Percentiles rank a stretch among this genome's conserved stretches.
Conservation (phyloP, 2,329 filamentous ascomycete genomes). For the Xylaria digitata region DNA sequence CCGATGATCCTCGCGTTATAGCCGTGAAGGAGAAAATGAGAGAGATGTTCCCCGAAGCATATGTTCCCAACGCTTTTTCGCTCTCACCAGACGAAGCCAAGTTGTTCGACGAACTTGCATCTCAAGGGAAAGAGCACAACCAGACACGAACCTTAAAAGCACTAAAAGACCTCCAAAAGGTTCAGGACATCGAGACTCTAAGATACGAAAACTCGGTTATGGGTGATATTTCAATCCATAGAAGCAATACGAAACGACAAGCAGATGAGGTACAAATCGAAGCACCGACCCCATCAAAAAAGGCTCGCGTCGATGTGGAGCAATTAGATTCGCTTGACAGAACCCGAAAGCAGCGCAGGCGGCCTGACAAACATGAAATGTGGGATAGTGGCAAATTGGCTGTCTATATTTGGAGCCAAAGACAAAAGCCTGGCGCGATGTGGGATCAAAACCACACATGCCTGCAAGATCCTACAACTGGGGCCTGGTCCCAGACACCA, state of each 20-base stretch:
- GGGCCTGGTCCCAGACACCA: constrained; percentile 44
- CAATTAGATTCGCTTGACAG: constrained; percentile 45
- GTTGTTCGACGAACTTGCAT: constrained; percentile 47
- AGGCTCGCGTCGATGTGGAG: constrained; percentile 31
- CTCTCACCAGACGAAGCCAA: constrained; percentile 52
- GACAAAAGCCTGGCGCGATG: constrained; percentile 39
- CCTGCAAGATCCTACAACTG: constrained; percentile 45
- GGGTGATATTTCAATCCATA: constrained; percentile 41
- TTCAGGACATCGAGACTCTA: constrained; percentile 47
- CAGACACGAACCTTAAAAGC: constrained; percentile 32
- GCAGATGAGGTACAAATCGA: constrained; percentile 40
- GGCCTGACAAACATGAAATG: constrained; percentile 40
- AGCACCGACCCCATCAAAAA: constrained; percentile 38
- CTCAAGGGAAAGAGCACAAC: constrained; percentile 38
- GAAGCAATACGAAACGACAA: constrained; percentile 38
- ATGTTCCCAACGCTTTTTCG: constrained; percentile 55
- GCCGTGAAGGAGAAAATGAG: constrained; percentile 61
- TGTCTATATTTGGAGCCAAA: constrained; percentile 47
- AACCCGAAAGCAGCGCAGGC: constrained; percentile 29
- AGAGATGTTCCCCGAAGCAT: constrained; percentile 58
- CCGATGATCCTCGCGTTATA: constrained; percentile 56
- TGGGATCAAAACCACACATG: constrained; percentile 40
- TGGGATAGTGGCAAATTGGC: constrained; percentile 46
- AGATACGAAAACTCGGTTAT: constrained; percentile 49
- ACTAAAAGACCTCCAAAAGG: constrained; percentile 39